These are phyloP conservation scores for Pyrenophora graminea DNA, from an alignment of 2,329 filamentous ascomycete genomes.

Conservation along the genomic window DNA sequence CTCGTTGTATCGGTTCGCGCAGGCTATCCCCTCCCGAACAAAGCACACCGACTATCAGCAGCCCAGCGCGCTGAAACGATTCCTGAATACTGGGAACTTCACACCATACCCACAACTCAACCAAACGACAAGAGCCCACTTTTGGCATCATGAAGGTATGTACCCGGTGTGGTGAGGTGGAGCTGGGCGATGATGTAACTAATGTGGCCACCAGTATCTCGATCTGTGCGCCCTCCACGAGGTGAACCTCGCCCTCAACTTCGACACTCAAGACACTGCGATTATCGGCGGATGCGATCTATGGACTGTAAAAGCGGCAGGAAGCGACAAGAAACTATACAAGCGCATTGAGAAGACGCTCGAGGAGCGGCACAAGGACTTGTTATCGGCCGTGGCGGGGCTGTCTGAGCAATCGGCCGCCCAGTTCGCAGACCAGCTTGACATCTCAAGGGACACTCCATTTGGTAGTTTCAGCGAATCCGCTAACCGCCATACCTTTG, in stretches of 20 bases:
- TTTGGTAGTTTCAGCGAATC: constrained; percentile 90
- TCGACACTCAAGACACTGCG: constrained; percentile 90
- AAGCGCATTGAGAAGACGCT: constrained; percentile 91
- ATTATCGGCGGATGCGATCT: constrained; percentile 93
- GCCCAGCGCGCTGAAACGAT: constrained; percentile 25
- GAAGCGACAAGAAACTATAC: constrained; percentile 95
- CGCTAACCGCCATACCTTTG: constrained; percentile 87
- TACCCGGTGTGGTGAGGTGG: constrained; percentile 20
- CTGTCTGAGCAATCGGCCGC: constrained; percentile 81
- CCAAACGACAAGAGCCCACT: constrained; percentile 1
- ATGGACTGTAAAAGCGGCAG: constrained; percentile 95
- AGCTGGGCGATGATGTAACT: constrained; percentile 36
- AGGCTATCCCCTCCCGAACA: constrained; percentile 39
- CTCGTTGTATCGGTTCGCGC: constrained; percentile 44
- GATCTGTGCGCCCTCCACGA: constrained; percentile 88
- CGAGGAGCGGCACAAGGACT: constrained; percentile 86
- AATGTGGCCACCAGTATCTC: constrained; percentile 69
- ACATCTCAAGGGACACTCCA: constrained; percentile 84
- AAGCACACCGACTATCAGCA: constrained; percentile 33
- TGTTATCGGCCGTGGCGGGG: constrained; percentile 82
- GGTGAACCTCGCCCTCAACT: constrained; percentile 90
- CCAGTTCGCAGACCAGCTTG: constrained; percentile 67
- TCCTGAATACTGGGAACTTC: constrained; percentile 5
- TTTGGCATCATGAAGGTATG: constrained; percentile 47
- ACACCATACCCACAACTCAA: constrained; percentile 4